Percentiles rank a stretch among this genome's conserved stretches.
Conservation (phyloP, 164 flowering plant species). For the Magnolia kwangsiensis region DNA sequence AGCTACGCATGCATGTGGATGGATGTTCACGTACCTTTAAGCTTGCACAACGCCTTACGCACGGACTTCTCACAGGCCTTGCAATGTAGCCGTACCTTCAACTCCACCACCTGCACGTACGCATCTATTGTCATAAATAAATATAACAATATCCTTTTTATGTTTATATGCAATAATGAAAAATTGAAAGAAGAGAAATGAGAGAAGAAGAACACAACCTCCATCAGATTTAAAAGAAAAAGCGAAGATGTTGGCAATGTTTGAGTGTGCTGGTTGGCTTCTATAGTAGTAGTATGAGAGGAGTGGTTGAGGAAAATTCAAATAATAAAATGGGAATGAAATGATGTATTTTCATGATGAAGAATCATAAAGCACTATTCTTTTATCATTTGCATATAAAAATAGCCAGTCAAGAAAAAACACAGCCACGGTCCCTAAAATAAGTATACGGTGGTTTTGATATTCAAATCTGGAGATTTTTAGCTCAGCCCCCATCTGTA, state of each 20-base stretch:
- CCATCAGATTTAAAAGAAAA: not conserved
- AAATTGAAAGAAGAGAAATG: not conserved
- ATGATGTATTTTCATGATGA: not conserved
- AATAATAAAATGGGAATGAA: not conserved
- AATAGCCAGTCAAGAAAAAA: too few relatives aligned
- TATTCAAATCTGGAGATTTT: too few relatives aligned
- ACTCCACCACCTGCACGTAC: conserved; percentile 8
- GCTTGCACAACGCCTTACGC: conserved; percentile 23
- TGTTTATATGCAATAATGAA: not conserved
- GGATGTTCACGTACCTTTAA: conserved; percentile 15
- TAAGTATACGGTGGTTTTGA: too few relatives aligned
- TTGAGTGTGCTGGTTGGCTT: not conserved
- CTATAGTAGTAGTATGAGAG: not conserved
- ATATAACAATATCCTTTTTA: too few relatives aligned
- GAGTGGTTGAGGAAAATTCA: not conserved
- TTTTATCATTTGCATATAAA: too few relatives aligned
- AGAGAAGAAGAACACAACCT: not conserved
- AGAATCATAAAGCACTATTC: too few relatives aligned
- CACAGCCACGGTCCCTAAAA: too few relatives aligned
- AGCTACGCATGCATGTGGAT: not conserved
- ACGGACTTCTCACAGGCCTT: conserved; percentile 29
- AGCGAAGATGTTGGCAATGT: not conserved
- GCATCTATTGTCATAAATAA: not conserved
- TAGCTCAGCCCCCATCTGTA: too few relatives aligned
- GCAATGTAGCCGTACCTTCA: conserved; percentile 21